Percentiles rank a stretch among this genome's conserved stretches.
Conservation (phyloP, 176 grass and related monocot genomes). For the Oryza rufipogon region DNA sequence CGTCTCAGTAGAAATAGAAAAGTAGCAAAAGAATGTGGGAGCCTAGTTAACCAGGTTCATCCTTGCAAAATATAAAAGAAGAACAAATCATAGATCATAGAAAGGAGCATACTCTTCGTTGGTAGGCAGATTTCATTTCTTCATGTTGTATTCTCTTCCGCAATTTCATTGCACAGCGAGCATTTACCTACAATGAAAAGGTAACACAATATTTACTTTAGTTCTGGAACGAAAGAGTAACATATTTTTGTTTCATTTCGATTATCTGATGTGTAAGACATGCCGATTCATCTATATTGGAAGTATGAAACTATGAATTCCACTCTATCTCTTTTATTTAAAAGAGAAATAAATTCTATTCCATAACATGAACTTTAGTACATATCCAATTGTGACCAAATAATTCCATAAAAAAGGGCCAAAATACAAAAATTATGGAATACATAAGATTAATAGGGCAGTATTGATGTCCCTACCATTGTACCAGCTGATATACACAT, state of each 20-base stretch:
- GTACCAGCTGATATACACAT: not conserved
- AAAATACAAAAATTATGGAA: not conserved
- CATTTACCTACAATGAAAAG: conserved; percentile 67
- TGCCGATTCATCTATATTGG: not conserved
- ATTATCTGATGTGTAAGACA: conserved; percentile 24
- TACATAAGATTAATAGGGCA: not conserved
- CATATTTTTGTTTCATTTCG: not conserved
- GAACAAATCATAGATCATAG: conserved; percentile 34
- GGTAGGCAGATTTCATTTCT: conserved; percentile 83
- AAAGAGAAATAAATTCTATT: not conserved
- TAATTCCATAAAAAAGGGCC: not conserved
- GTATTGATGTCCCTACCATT: not conserved
- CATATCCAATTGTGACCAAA: not conserved
- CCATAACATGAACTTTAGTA: not conserved
- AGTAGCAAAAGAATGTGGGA: conserved; percentile 2
- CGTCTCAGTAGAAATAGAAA: conserved; percentile 18
- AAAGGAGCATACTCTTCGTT: conserved; percentile 65
- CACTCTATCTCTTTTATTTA: not conserved
- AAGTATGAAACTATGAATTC: not conserved
- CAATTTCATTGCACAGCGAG: conserved; percentile 64
- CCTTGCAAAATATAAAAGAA: conserved; percentile 14
- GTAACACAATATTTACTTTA: conserved; percentile 7
- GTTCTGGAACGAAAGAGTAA: not conserved
- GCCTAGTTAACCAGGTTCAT: conserved; percentile 17
- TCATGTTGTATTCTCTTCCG: conserved; percentile 66